Conservation (phyloP, 768 basidiomycete species). For the Pisolithus albus region DNA sequence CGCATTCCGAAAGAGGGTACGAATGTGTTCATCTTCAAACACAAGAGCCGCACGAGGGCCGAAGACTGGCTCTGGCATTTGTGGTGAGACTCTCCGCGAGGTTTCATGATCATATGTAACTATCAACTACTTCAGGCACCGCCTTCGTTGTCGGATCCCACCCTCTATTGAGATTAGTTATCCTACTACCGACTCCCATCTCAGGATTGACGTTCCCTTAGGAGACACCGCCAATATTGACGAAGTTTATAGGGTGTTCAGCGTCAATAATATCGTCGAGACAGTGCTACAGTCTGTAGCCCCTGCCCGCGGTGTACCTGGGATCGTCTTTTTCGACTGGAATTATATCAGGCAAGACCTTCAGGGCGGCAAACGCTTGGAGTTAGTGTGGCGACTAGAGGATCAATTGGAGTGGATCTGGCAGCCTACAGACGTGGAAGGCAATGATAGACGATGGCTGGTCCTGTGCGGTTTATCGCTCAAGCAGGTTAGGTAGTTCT, state of each 20-base stretch:
- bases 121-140: slow-evolving; percentile 41
- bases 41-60: slow-evolving; percentile 68
- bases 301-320: slow-evolving; percentile 25
- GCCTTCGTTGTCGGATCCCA: slow-evolving; percentile 69
- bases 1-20: slow-evolving; percentile 55
- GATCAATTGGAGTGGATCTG: slow-evolving; percentile 84
- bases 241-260: slow-evolving; percentile 46
- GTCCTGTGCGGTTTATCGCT: slow-evolving; percentile 72
- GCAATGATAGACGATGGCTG: slow-evolving; percentile 57
- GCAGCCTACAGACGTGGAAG: slow-evolving; percentile 60
- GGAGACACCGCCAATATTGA: slow-evolving; percentile 32
- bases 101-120: not conserved
- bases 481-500: slow-evolving; percentile 43
- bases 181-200: slow-evolving; percentile 57
- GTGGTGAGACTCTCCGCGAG: slow-evolving; percentile 42
- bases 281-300: slow-evolving; percentile 54
- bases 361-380: slow-evolving; percentile 49
- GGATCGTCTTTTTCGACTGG: slow-evolving; percentile 42
- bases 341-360: slow-evolving; percentile 47
- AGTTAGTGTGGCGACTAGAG: slow-evolving; percentile 72
- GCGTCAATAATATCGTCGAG: slow-evolving; percentile 52
- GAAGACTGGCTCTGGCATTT: slow-evolving; percentile 89
- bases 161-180: slow-evolving; percentile 60
- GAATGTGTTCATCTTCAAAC: slow-evolving; percentile 83
- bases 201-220: slow-evolving; percentile 64